Conservation (phyloP, 768 basidiomycete genomes). For the Rhizopogon vinicolor region DNA sequence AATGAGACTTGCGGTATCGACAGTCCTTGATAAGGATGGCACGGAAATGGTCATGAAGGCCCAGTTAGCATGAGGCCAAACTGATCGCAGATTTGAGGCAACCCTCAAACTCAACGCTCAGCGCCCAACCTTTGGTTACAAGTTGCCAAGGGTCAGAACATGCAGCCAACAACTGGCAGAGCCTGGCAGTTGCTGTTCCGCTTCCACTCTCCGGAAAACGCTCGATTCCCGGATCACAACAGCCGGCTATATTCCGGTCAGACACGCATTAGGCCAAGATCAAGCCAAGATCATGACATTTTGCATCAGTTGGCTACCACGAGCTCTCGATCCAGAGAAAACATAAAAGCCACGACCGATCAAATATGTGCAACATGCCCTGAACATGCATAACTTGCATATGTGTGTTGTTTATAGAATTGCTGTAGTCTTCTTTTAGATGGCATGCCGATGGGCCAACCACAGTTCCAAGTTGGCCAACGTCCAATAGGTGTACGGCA, state of each 20-base stretch:
- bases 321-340: background rate
- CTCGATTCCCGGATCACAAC: background rate
- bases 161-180: constrained; percentile 5
- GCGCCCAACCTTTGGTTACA: constrained; percentile 2
- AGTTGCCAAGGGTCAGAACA: constrained; percentile 11
- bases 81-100: constrained; percentile 9
- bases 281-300: constrained; percentile 4
- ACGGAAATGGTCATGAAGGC: constrained; percentile 21
- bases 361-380: background rate
- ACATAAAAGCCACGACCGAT: constrained; percentile 1
- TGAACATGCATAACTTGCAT: background rate
- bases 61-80: constrained; percentile 26
- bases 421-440: background rate
- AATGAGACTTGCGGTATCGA: constrained; percentile 21
- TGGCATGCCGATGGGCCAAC: background rate
- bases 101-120: constrained; percentile 23
- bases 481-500: background rate
- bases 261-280: constrained; percentile 5
- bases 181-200: background rate
- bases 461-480: background rate
- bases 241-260: constrained; percentile 5
- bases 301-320: background rate
- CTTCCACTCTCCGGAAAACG: background rate
- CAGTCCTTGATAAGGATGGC: constrained; percentile 18
- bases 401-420: background rate